Evolutionary conservation across 768 basidiomycete species (phyloP), one percentile per base, ranked within the genome.

Genomic region (Calocybe cyanea): DNA sequence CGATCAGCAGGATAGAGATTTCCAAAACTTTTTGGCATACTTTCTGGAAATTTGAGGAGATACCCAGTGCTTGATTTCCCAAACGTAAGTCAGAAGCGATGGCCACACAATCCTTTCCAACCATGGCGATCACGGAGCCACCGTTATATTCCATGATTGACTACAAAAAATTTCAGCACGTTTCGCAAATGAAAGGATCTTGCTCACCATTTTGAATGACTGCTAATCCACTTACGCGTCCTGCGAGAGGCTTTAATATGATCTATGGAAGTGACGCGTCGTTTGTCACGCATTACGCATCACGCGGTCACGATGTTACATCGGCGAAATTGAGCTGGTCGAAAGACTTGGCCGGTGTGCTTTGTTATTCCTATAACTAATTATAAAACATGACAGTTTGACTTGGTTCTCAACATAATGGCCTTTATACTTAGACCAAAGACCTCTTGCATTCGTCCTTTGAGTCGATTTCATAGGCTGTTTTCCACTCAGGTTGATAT

Each of bases 61-160:
- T 82, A 28, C 88, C 84, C 57, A 94, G 63, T 5, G 88, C 80
- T 63, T 92, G 86, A 53, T 85, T 88, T 49, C 96, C 96, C 44
- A 98, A 71, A 52, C 95, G 81, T 55, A 95, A 62, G 70, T 99
- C 96, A 43, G 87, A 92, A 20, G 95, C 96, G 69, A 98, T 98
- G 43, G 96, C 96, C 40, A 99, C 96, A 65, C 96, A 99, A 57
- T 92, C 87, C 70, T 98, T 97, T 52, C 96, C 96, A 49, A 87
- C 87, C 96, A 99, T 99, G 73, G 96, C 96, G 68, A 99, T 78
- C 58, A 95, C 91, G 70, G 94, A 96, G 70, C 96, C 96, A 73
- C 94, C 94, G 76, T 96, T 97, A 52, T 84, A 75, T 68, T 91
- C 78, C 88, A 95, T 87, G 57, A 87, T 83, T 61, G 90, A 92